These are phyloP conservation scores for Fusarium sacchari DNA, from an alignment of 2,329 filamentous ascomycete species.

Conservation along the genomic window DNA sequence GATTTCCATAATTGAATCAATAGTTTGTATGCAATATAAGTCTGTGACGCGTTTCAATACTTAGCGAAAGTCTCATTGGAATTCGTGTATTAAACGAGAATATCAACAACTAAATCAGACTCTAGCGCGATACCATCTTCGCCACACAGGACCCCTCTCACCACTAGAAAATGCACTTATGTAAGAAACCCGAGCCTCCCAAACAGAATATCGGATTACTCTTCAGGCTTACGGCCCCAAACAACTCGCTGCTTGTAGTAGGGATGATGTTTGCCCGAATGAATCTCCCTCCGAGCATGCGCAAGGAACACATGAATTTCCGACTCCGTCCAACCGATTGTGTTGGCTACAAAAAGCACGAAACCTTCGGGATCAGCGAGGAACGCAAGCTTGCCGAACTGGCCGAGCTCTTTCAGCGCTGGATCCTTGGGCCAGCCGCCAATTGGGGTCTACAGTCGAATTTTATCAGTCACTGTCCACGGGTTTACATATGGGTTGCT, in stretches of 20 bases:
- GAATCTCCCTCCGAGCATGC: slow-evolving; percentile 1
- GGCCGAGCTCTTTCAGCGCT: not conserved
- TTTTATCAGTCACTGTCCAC: not conserved
- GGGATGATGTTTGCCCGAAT: not conserved
- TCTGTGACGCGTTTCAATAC: fast-evolving
- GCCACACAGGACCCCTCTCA: not conserved
- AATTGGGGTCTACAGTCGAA: not conserved
- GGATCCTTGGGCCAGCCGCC: slow-evolving; percentile 10
- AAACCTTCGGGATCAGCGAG: not conserved
- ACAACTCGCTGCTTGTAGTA: slow-evolving; percentile 9
- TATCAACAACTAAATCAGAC: not conserved
- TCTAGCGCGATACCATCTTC: not conserved
- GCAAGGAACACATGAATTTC: slow-evolving; percentile 11
- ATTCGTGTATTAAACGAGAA: not conserved
- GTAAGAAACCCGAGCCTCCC: not conserved
- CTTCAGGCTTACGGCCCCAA: slow-evolving; percentile 4
- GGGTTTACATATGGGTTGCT: fast-evolving
- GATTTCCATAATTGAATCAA: not conserved
- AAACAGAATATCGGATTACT: not conserved
- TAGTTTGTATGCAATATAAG: fast-evolving
- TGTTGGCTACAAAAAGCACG: slow-evolving; percentile 14
- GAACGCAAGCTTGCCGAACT: slow-evolving; percentile 3
- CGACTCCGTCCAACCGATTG: slow-evolving; percentile 2
- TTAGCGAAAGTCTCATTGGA: fast-evolving
- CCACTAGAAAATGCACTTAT: not conserved